Conservation (phyloP, 768 basidiomycete genomes). For the Naganishia onofrii region DNA sequence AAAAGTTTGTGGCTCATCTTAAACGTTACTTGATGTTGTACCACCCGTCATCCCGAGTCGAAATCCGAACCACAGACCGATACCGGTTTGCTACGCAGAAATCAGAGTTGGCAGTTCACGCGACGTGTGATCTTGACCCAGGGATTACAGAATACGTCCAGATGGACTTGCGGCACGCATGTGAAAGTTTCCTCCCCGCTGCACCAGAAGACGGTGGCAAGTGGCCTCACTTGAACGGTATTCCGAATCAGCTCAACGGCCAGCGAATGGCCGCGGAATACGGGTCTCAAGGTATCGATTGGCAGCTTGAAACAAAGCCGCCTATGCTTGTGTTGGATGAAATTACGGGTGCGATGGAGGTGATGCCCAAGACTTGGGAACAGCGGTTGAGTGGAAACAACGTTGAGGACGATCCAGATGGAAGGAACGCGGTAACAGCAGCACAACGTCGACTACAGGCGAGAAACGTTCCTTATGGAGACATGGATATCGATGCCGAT, state of each 20-base stretch:
- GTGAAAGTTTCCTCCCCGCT: not conserved
- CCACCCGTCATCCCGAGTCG: slow-evolving; percentile 43
- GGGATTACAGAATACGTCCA: slow-evolving; percentile 19
- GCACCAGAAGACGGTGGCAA: not conserved
- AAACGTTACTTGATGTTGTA: slow-evolving; percentile 44
- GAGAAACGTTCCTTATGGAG: slow-evolving; percentile 16
- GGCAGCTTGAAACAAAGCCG: not conserved
- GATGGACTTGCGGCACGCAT: not conserved
- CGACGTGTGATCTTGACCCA: slow-evolving; percentile 34
- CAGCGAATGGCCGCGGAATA: not conserved
- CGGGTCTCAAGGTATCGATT: not conserved
- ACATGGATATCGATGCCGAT: not conserved
- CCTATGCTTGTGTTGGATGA: slow-evolving; percentile 16
- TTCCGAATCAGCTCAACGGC: slow-evolving; percentile 9
- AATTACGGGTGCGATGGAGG: slow-evolving; percentile 16
- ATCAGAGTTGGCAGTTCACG: slow-evolving; percentile 46
- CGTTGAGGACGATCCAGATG: slow-evolving; percentile 1
- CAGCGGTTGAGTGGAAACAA: slow-evolving; percentile 16
- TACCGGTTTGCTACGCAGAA: slow-evolving; percentile 45
- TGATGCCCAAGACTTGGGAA: slow-evolving; percentile 25
- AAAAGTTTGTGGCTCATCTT: slow-evolving; percentile 39
- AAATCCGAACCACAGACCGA: slow-evolving; percentile 45
- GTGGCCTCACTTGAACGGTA: not conserved
- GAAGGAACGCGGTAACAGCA: not conserved
- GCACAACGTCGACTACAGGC: not conserved